These are phyloP conservation scores for Striga hermonthica DNA, from an alignment of 305 asterid species.

Conservation along the genomic window DNA sequence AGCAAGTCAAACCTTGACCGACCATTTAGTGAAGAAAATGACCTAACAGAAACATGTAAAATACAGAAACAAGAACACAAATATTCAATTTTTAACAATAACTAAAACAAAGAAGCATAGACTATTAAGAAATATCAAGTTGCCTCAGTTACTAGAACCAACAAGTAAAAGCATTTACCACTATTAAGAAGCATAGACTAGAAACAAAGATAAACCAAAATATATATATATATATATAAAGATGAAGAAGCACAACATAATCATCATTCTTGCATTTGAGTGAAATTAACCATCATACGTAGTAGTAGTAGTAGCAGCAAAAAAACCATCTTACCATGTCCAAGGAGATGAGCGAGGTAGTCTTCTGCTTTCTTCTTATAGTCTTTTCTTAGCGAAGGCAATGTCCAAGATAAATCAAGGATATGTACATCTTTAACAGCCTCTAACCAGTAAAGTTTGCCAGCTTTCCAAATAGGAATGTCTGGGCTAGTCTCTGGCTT, in stretches of 20 bases:
- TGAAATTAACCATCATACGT: neutral
- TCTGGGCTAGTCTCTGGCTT: constrained; percentile 47
- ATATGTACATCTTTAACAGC: constrained; percentile 93
- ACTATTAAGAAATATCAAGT: constrained; percentile 6
- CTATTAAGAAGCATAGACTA: constrained; percentile 17
- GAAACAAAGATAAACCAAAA: constrained; percentile 21
- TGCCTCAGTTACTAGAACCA: constrained; percentile 19
- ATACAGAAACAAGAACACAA: neutral
- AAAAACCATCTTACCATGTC: constrained; percentile 67
- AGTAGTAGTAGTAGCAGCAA: constrained; percentile 26
- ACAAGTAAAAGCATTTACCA: constrained; percentile 11
- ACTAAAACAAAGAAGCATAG: neutral
- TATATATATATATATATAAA: too few relatives aligned
- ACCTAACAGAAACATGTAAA: neutral
- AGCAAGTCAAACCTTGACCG: constrained; percentile 11
- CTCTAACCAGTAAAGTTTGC: constrained; percentile 83
- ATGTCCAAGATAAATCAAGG: constrained; percentile 86
- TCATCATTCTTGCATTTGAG: constrained; percentile 18
- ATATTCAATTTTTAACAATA: constrained; percentile 2
- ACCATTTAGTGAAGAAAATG: constrained; percentile 8
- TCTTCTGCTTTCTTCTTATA: constrained; percentile 90
- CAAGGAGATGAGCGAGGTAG: constrained; percentile 91
- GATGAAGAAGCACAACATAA: constrained; percentile 18
- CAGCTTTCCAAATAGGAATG: constrained; percentile 75
- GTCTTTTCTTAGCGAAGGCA: constrained; percentile 82